Conservation (phyloP, 108 stramenopile species). For the Stephanodiscus minutulus region DNA sequence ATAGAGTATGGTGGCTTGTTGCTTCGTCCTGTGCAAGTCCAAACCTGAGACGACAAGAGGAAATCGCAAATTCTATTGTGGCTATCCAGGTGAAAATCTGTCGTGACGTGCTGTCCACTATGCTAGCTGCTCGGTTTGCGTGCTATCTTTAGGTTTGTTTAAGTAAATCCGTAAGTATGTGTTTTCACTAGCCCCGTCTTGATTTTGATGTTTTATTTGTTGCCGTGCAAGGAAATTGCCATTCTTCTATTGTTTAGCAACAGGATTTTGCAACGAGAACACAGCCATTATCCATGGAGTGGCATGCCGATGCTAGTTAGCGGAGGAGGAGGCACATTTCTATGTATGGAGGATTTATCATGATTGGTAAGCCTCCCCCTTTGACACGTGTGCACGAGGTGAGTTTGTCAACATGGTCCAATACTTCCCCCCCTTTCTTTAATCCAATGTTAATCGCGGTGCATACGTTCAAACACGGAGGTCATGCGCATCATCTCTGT, state of each 20-base stretch:
- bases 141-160: slow-evolving; percentile 80
- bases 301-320: slow-evolving; percentile 18
- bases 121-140: slow-evolving; percentile 89
- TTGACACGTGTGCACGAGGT: slow-evolving; percentile 88
- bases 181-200: background rate
- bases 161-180: slow-evolving; percentile 70
- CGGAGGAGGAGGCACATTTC: slow-evolving; percentile 22
- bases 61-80: slow-evolving; percentile 75
- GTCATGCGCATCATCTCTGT: slow-evolving; percentile 82
- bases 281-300: slow-evolving; percentile 43
- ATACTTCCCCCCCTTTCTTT: background rate
- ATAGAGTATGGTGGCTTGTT: too few relatives aligned
- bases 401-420: too few relatives aligned
- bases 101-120: slow-evolving; percentile 83
- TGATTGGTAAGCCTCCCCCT: slow-evolving; percentile 66
- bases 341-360: slow-evolving; percentile 56
- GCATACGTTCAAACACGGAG: slow-evolving; percentile 32
- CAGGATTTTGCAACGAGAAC: slow-evolving; percentile 72
- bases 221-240: background rate
- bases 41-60: slow-evolving; percentile 64
- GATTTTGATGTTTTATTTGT: background rate
- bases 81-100: slow-evolving; percentile 75
- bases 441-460: too few relatives aligned
- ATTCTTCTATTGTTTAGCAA: slow-evolving; percentile 25
- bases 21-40: too few relatives aligned